These are phyloP conservation scores for Tulasnella sp. DNA, from an alignment of 768 basidiomycete species.

Conservation along the genomic window DNA sequence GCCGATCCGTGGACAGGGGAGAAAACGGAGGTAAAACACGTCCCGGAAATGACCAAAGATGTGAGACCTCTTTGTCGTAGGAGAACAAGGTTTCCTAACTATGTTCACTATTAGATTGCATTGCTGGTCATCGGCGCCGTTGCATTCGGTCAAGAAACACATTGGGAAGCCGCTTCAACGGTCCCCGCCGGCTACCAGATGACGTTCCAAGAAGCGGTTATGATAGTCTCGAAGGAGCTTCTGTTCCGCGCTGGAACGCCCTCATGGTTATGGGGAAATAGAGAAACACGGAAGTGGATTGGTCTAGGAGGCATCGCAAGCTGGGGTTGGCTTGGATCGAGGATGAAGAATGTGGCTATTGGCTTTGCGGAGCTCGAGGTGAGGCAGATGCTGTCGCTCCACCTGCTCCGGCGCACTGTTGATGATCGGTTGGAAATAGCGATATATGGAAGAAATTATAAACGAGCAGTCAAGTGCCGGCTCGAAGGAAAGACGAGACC, in stretches of 20 bases:
- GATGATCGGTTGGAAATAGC: neutral
- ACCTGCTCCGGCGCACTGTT: neutral
- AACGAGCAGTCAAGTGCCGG: neutral
- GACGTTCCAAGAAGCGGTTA: conserved; percentile 5
- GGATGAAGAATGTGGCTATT: neutral
- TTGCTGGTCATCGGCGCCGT: conserved; percentile 13
- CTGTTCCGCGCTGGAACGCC: neutral
- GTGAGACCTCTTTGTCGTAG: neutral
- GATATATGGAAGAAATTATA: conserved; percentile 23
- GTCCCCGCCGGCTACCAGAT: conserved; percentile 4
- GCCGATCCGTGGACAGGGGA: neutral
- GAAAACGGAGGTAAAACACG: neutral
- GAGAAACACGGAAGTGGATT: neutral
- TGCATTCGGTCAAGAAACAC: neutral
- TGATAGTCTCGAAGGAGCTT: neutral
- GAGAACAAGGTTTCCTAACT: neutral
- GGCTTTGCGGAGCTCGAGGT: conserved; percentile 20
- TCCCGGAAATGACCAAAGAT: neutral
- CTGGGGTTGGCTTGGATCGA: conserved; percentile 5
- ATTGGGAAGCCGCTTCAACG: neutral
- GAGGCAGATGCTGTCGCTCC: neutral
- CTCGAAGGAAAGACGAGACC: neutral
- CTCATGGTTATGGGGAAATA: neutral
- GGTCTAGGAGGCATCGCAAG: conserved; percentile 7
- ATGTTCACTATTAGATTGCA: neutral